A percentile compares a stretch with the other conserved stretches of the same genome.
phyloP scores from a whole-genome alignment of 495 filamentous ascomycete genomes.

The Cenococcum geophilum region DNA sequence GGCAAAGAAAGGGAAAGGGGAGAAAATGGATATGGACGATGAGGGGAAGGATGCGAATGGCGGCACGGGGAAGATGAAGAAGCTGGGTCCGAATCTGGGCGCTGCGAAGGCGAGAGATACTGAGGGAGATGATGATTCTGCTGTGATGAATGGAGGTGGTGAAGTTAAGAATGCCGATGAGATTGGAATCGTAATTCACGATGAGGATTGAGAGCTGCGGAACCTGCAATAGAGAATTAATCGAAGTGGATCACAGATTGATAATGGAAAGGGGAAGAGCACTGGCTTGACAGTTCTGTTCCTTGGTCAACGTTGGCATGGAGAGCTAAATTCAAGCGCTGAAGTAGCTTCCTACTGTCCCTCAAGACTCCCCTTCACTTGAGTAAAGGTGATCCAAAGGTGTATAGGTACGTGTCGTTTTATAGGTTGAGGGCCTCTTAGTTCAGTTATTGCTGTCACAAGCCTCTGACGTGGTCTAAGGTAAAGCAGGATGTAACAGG shows the following conservation, averaged over 20 bases:
- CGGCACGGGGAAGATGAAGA: constrained; percentile 1
- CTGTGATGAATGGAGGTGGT: neutral
- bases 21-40: constrained; percentile 18
- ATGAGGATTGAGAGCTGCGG: neutral
- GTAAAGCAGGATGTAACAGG: too few relatives aligned
- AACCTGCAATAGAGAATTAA: neutral
- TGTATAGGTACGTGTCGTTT: too few relatives aligned
- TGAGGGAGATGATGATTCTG: neutral
- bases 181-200: constrained; percentile 3
- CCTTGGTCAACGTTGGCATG: too few relatives aligned
- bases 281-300: too few relatives aligned
- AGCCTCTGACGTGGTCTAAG: too few relatives aligned
- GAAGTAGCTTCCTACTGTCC: neutral
- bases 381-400: too few relatives aligned
- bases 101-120: neutral
- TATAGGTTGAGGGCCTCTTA: too few relatives aligned
- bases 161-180: constrained; percentile 3
- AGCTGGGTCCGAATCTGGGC: neutral
- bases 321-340: constrained; percentile 2
- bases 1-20: constrained; percentile 36
- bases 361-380: too few relatives aligned
- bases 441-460: too few relatives aligned
- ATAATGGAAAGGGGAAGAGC: too few relatives aligned
- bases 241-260: too few relatives aligned
- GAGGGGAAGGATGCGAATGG: constrained; percentile 1